Base-by-base conservation (phyloP, 2,329 filamentous ascomycete genomes). In the Stromatinia cepivora region DNA sequence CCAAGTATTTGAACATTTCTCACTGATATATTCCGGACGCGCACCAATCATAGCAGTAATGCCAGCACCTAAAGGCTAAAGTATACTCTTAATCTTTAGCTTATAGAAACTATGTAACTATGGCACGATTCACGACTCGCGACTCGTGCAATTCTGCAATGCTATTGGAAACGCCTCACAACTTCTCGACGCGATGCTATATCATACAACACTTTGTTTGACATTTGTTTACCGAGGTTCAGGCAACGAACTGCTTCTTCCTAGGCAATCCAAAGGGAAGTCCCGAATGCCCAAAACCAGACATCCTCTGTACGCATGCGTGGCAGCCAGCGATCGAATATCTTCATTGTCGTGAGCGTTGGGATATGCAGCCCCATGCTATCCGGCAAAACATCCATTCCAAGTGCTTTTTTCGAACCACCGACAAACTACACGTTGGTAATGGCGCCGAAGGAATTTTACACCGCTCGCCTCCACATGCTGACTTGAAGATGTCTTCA, bases 241-340 rank as follows among this genome's bases (percentile, higher is more conserved):
- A 64, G 11, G 25, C 66, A 36, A 52, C 17, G 31, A 62, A 36
- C 42, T 67, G 45, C 34, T 42, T 36, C 17, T 36, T 62, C 36
- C 17, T 63, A 54, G 36, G 61, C 45, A 46, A 20, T 25, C 28
- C 20, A 36, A 36, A 42, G 20, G 28, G 15, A 67, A 53, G 45
- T 62, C 56, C 45, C 25, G 46, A 53, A 56, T 46, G 28, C 46
- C 58, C 58, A 42, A 56, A 64, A 63, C 39, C 15, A 68, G 66
- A 28, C 42, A 25, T 46, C 20, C 48, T 54, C 57, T 48, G 57
- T 42, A 46, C 58, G 48, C 36, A 10, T 68, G 66, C 66, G 57
- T 68, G 58, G 66, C 66, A 56, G 61, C 46, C 61, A 64, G 46
- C 61, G 34, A 64, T 64, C 61, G 36, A 64, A 64, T 52, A 64